phyloP scores from a whole-genome alignment of 1,284 basidiomycete species.

The Flammula alnicola region DNA sequence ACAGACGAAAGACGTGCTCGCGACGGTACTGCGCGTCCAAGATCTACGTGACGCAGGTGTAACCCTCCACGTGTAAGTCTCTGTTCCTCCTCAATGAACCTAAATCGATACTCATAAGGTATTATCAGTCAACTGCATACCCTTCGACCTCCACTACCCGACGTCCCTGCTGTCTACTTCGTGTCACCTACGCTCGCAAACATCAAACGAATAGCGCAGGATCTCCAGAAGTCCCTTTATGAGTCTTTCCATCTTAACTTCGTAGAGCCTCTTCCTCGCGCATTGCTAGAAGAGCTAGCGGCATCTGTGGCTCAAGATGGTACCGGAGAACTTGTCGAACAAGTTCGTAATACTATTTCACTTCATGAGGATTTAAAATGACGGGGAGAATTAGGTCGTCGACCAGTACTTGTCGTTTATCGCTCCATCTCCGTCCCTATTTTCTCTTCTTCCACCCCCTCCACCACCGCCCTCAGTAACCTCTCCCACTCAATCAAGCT shows the following conservation, averaged over 20 bases:
- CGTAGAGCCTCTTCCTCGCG: conserved; percentile 87
- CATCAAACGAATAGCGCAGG: conserved; percentile 87
- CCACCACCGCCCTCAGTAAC: conserved; percentile 38
- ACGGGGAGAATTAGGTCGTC: conserved; percentile 60
- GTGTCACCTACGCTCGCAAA: conserved; percentile 90
- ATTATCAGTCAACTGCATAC: conserved; percentile 85
- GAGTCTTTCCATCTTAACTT: conserved; percentile 96
- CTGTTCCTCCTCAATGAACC: conserved; percentile 5
- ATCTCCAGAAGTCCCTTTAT: conserved; percentile 87
- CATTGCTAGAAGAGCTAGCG: conserved; percentile 93
- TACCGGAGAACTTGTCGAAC: conserved; percentile 82
- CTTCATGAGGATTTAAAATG: conserved; percentile 3
- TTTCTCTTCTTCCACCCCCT: conserved; percentile 79
- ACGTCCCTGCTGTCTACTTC: conserved; percentile 98
- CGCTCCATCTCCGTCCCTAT: conserved; percentile 92
- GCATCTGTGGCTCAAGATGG: conserved; percentile 85
- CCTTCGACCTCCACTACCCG: conserved; percentile 85
- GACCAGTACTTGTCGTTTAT: conserved; percentile 99
- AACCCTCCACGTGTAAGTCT: conserved; percentile 86
- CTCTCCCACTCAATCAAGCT: conserved; percentile 37
- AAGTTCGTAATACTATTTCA: conserved; percentile 48
- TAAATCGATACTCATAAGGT: conserved; percentile 15
- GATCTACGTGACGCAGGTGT: conserved; percentile 97
- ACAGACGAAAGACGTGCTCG: conserved; percentile 94
- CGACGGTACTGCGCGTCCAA: conserved; percentile 93